These are phyloP conservation scores for Hevea brasiliensis DNA, from an alignment of 345 rosid species.

Conservation along the genomic window DNA sequence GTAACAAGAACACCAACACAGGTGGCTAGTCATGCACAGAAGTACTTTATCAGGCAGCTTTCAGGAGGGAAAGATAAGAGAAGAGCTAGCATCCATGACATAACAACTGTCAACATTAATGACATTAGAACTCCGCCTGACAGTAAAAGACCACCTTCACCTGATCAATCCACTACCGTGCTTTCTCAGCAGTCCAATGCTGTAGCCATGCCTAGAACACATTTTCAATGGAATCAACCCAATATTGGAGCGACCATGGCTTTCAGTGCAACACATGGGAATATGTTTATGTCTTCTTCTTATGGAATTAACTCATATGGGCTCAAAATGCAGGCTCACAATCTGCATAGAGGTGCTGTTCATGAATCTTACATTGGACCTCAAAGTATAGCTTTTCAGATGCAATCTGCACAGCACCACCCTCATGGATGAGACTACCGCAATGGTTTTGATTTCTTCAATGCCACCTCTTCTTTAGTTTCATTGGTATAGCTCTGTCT, in stretches of 20 bases:
- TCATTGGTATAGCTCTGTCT: slow-evolving; percentile 34
- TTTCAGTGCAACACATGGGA: slow-evolving; percentile 40
- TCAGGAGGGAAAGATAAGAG: slow-evolving; percentile 36
- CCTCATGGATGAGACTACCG: slow-evolving; percentile 43
- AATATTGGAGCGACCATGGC: slow-evolving; percentile 36
- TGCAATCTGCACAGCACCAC: slow-evolving; percentile 44
- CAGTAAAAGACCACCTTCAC: slow-evolving; percentile 34
- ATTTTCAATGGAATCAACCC: slow-evolving; percentile 55
- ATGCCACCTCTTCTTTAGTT: slow-evolving; percentile 13
- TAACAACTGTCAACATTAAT: slow-evolving; percentile 32
- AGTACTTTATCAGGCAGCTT: slow-evolving; percentile 37
- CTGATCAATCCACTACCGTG: slow-evolving; percentile 36
- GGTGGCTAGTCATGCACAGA: slow-evolving; percentile 40
- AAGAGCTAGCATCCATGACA: slow-evolving; percentile 37
- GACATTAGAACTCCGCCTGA: slow-evolving; percentile 57
- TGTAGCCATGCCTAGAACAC: slow-evolving; percentile 35
- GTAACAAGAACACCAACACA: slow-evolving; percentile 35
- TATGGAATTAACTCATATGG: slow-evolving; percentile 41
- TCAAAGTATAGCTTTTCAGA: slow-evolving; percentile 45
- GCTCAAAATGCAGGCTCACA: slow-evolving; percentile 43
- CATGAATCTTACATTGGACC: slow-evolving; percentile 38
- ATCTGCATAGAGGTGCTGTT: slow-evolving; percentile 27
- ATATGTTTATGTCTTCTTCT: slow-evolving; percentile 40
- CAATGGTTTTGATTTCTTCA: slow-evolving; percentile 1
- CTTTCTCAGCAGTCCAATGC: slow-evolving; percentile 36